Base-by-base conservation (phyloP, 495 filamentous ascomycete species). In the Penicillium malachiteum region DNA sequence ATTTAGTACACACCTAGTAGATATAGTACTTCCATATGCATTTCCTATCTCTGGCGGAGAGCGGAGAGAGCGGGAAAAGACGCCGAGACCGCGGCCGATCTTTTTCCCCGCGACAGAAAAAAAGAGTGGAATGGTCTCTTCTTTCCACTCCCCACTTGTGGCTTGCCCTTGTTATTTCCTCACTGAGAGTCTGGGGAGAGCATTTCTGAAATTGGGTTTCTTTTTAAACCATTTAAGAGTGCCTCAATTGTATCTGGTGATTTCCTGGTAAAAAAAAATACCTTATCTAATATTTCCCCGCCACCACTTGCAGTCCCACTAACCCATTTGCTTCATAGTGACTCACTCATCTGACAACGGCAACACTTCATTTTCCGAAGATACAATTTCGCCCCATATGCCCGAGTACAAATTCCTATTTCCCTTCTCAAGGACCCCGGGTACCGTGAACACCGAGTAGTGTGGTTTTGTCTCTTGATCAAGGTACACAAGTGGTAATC, bases 371-470 rank as follows among this genome's bases (percentile, higher is more conserved):
- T 4, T 2, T 56, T 42, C 21, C 43, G 34, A 46, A 49, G 40
- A 42, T 51, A 50, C 41, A 51, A 35, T 18, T 35, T 14, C 26
- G 39, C 16, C 38, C 37, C 47, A 21, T 26, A 26, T 52, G 40
- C 55, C 47, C 65, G 47, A 70, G 69, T 71, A 72, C 62, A 68
- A 9, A 64, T 12, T 56, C 68, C 68, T 62, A 55, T 50, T 54
- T 68, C 58, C 57, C 46, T 45, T 65, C 57, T 56, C 56, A 61
- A 48, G 52, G 51, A 65, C 11, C 26, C 38, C 58, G 61, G 65
- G 62, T 63, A 75, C 58, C 69, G 74, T 73, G 72, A 76, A 70
- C 62, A 69, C 70, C 21, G 53, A 76, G 74, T 77, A 72, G 71
- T 55, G 48, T 68, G 70, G 71, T 62, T 68, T 71, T 74, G 57